Base-by-base conservation (phyloP, 1,139 yeast species). In the Yamadazyma membranifaciens region DNA sequence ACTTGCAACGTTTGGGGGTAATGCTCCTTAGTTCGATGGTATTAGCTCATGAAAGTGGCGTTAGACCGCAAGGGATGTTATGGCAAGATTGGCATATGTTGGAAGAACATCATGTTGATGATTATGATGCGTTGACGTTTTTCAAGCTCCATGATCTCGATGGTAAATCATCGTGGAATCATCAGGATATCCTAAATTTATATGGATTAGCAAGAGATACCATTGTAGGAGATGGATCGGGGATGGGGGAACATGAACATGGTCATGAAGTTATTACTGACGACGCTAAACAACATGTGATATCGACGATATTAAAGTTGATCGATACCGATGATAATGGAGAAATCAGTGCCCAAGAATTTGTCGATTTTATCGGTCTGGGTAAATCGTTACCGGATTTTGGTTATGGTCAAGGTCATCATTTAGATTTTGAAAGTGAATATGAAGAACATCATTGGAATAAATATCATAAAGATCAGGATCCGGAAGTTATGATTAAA, bases 331-430 rank as follows among this genome's bases (percentile, higher is more conserved):
- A 87, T 55, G 62, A 69, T n/a, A 91, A 89, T 56, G 86, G 85
- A 0, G 65, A 64, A 37, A 73, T 91, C 11, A 66, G 81, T 9
- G 62, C 78, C 40, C 81, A 81, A 13, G 97, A 89, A 57, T 92
- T 91, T 83, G 56, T 79, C 37, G 63, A 65, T n/a, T 91, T 78
- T 62, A 72, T 77, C 7, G 61, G 62, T 2, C 63, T 62, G 7
- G 95, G 95, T 5, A 84, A 86, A 2, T 78, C 78, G 48, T 75
- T 92, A 56, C 98, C 98, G 1, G 98, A 92, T 60, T 81, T 89
- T 59, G 96, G 96, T 7, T 82, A 83, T 47, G 98, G 97, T 15
- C 92, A 87, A n/a, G 98, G 98, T 13, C 98, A 91, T 58, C 98
- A 91, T 63, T 84, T 91, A 38, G 96, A 88, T 63, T 92, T 89